Evolutionary conservation across 2,329 filamentous ascomycete genomes (phyloP).

Genomic region (Colletotrichum liriopes): DNA sequence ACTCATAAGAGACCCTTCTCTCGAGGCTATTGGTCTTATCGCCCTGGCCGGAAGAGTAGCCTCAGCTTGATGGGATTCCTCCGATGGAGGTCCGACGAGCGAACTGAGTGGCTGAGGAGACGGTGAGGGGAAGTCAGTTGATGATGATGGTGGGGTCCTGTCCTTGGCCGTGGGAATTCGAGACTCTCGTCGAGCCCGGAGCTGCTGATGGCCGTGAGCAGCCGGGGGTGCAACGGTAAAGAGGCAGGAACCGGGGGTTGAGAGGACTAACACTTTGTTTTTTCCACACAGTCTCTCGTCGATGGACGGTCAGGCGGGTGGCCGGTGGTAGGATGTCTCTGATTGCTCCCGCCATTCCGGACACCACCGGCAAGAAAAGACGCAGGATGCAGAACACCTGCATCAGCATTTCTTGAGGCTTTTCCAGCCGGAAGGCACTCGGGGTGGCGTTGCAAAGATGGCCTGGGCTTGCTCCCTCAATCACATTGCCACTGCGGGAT

Average conservation of each 20-base stretch:
- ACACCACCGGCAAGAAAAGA: constrained; percentile 17
- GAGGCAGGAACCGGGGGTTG: constrained; percentile 23
- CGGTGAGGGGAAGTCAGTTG: constrained; percentile 43
- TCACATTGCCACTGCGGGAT: constrained; percentile 15
- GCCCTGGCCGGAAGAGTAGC: constrained; percentile 31
- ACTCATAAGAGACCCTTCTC: constrained; percentile 12
- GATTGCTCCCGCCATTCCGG: constrained; percentile 28
- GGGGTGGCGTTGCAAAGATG: constrained; percentile 20
- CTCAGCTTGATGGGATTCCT: constrained; percentile 40
- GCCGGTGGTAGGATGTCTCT: constrained; percentile 33
- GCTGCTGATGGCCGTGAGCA: constrained; percentile 28
- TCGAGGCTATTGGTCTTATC: constrained; percentile 32
- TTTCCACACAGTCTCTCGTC: constrained; percentile 3
- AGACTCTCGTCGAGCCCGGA: constrained; percentile 42
- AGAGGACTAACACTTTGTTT: constrained; percentile 2
- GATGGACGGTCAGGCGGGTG: constrained; percentile 29
- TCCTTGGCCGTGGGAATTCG: constrained; percentile 25
- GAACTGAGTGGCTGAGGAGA: constrained; percentile 39
- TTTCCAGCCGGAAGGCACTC: neutral
- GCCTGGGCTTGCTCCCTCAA: neutral
- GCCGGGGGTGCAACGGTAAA: constrained; percentile 25
- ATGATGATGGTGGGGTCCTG: constrained; percentile 40
- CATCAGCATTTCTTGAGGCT: neutral
- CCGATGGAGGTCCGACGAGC: constrained; percentile 39
- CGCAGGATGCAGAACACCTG: neutral